phyloP scores from a whole-genome alignment of 2,329 filamentous ascomycete genomes.

The Nemania bipapillata region DNA sequence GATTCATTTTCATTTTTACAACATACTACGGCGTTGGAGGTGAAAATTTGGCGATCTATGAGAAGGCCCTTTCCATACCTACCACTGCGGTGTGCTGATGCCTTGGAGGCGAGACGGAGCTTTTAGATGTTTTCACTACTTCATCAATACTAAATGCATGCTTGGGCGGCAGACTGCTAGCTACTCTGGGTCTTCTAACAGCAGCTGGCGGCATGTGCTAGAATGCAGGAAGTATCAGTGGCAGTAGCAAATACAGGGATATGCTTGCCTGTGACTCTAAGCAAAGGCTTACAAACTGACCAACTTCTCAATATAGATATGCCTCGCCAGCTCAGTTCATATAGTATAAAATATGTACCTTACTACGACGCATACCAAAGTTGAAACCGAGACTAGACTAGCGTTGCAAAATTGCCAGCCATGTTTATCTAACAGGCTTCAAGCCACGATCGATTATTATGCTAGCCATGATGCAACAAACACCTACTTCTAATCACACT shows the following conservation, averaged over 20 bases:
- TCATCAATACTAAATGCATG: conserved; percentile 19
- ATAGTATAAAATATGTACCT: conserved; percentile 1
- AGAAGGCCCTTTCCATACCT: background rate
- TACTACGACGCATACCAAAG: background rate
- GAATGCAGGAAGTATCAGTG: conserved; percentile 1
- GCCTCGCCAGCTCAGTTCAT: background rate
- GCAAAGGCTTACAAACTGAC: conserved; percentile 12
- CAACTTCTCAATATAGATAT: conserved; percentile 10
- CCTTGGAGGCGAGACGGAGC: conserved; percentile 8
- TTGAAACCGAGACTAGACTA: background rate
- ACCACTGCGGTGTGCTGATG: background rate
- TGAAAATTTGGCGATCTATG: conserved; percentile 12
- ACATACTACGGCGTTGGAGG: conserved; percentile 31
- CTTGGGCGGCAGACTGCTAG: conserved; percentile 7
- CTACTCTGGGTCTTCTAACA: background rate
- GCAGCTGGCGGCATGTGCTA: background rate
- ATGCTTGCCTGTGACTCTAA: conserved; percentile 2
- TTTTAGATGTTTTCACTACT: conserved; percentile 20
- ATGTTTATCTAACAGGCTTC: background rate
- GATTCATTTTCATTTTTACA: conserved; percentile 20
- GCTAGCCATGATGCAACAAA: background rate
- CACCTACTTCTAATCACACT: background rate
- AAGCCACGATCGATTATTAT: background rate
- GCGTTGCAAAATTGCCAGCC: background rate
- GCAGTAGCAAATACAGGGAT: background rate